These are phyloP conservation scores for Talaromyces sp. DNA, from an alignment of 2,329 filamentous ascomycete genomes.

Conservation along the genomic window DNA sequence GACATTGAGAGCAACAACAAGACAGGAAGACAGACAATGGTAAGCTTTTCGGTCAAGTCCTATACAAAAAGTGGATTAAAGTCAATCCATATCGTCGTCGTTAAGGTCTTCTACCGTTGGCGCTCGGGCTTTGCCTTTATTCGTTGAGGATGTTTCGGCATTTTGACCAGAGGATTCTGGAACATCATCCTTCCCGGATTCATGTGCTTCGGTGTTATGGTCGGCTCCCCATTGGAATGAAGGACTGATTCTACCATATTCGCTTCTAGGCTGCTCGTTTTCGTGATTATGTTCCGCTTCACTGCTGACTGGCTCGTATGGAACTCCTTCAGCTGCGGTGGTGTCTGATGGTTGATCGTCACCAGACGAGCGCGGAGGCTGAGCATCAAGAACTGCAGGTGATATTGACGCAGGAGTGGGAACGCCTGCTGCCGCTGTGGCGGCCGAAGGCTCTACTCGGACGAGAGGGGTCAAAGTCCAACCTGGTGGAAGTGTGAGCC, in stretches of 20 bases:
- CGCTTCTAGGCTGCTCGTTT: background rate
- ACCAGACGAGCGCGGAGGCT: background rate
- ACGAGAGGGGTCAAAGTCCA: slow-evolving; percentile 50
- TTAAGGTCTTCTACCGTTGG: slow-evolving; percentile 35
- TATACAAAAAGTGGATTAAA: background rate
- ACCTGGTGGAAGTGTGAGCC: slow-evolving; percentile 51
- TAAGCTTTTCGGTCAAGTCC: background rate
- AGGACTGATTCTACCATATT: background rate
- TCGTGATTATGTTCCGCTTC: background rate
- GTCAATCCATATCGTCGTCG: slow-evolving; percentile 23
- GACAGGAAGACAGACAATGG: background rate
- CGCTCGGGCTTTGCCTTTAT: slow-evolving; percentile 34
- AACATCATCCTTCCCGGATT: slow-evolving; percentile 30
- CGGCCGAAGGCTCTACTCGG: slow-evolving; percentile 23
- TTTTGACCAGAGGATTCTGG: slow-evolving; percentile 16
- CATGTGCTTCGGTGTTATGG: slow-evolving; percentile 18
- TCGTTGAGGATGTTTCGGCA: slow-evolving; percentile 15
- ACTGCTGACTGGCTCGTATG: background rate
- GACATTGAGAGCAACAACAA: background rate
- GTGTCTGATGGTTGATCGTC: background rate
- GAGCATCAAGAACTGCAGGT: background rate
- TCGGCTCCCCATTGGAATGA: slow-evolving; percentile 2
- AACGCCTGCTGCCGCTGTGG: background rate
- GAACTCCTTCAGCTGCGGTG: background rate
- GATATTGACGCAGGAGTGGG: background rate